Evolutionary conservation across 805 yeast species (phyloP).

Genomic region (Saccharomycopsis javanensis): DNA sequence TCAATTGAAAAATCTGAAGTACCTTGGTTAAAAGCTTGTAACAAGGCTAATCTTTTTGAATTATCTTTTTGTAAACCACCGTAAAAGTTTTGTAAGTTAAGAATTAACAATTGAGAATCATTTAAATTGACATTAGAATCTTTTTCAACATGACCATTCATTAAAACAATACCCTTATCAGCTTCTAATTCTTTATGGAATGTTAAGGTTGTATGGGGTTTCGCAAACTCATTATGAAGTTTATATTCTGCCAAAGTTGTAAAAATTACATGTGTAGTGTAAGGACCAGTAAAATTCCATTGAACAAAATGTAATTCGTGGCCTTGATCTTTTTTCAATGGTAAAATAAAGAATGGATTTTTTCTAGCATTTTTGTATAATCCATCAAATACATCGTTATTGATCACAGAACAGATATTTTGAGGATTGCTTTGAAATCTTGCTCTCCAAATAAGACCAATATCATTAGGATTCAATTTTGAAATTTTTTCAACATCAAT

Average conservation of each 20-base stretch:
- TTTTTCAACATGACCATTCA: slow-evolving; percentile 78
- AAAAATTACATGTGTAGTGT: slow-evolving; percentile 79
- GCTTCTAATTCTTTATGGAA: slow-evolving; percentile 71
- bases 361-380: slow-evolving; percentile 56
- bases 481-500: slow-evolving; percentile 58
- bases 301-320: slow-evolving; percentile 85
- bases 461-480: slow-evolving; percentile 47
- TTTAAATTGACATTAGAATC: slow-evolving; percentile 51
- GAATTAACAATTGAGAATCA: slow-evolving; percentile 69
- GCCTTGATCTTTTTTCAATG: slow-evolving; percentile 63
- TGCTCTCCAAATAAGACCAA: slow-evolving; percentile 83
- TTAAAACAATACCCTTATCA: slow-evolving; percentile 55
- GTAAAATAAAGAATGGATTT: slow-evolving; percentile 81
- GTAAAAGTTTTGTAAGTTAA: slow-evolving; percentile 74
- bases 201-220: slow-evolving; percentile 86
- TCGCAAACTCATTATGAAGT: slow-evolving; percentile 81
- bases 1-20: slow-evolving; percentile 57
- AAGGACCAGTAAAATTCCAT: slow-evolving; percentile 81
- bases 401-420: slow-evolving; percentile 56
- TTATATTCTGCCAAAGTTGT: slow-evolving; percentile 90
- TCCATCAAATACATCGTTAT: slow-evolving; percentile 38
- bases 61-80: slow-evolving; percentile 49
- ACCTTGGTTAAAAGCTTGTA: slow-evolving; percentile 65
- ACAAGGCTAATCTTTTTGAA: slow-evolving; percentile 39
- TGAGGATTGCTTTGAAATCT: slow-evolving; percentile 57